Base-by-base conservation (phyloP, 768 basidiomycete genomes). In the Gymnopilus junonius region DNA sequence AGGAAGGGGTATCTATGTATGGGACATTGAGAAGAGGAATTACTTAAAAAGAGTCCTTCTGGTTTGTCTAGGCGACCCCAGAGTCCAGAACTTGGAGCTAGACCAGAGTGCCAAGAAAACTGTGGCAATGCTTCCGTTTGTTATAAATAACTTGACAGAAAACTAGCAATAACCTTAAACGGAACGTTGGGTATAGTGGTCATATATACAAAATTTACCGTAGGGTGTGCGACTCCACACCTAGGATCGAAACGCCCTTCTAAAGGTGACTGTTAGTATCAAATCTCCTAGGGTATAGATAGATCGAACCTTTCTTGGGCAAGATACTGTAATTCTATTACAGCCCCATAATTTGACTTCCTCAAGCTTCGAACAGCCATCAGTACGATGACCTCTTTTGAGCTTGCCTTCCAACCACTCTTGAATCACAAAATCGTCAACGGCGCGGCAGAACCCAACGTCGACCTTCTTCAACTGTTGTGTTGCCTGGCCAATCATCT, bases 381-480 rank as follows among this genome's bases (percentile, higher is more conserved):
- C 74, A n/a, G 32, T 62, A 29, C 59, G 55, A 11, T 42, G 65
- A 2, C 71, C 74, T 8, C 63, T 46, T 10, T 61, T 65, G 21
- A 64, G 61, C 37, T 68, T 76, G 4, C 79, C 78, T 45, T 81
- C 80, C 65, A 95, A 69, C 67, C 95, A 76, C 14, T 78, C 84
- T 74, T 92, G 90, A 65, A 98, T 76, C 3, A 91, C 81, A 70
- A 91, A 95, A 74, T 99, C 91, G 62, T 95, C 90, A 40, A 92
- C 82, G 21, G 85, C 83, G 51, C 96, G 79, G 68, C 95, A 95
- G 85, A 91, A 99, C 1, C 95, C 91, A 2, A 95, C 75, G 70
- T 99, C 92, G 40, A 98, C 64, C 70, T 78, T 82, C 67, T 72
- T 76, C 71, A 97, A 64, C 35, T 81, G 76, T 2, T 66, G 70